Evolutionary conservation across 108 stramenopile species (phyloP).

Genomic region (Epithemia pelagica): DNA sequence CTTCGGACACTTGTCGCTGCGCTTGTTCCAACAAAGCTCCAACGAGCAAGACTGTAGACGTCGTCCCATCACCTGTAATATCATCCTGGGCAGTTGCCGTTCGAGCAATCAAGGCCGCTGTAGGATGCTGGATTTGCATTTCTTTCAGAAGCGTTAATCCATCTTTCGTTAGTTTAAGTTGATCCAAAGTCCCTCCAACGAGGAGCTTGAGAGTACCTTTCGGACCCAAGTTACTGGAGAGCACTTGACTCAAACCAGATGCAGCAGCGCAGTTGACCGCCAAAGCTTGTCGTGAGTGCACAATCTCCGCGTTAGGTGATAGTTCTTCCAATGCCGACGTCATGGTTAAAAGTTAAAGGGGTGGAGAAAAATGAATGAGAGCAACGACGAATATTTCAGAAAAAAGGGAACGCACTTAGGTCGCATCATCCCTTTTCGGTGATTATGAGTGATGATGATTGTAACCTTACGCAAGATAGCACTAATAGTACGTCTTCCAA

Average conservation of each 20-base stretch:
- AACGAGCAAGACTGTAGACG: conserved; percentile 90
- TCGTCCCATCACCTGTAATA: conserved; percentile 96
- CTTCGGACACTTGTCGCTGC: conserved; percentile 89
- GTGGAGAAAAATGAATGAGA: too few species aligned
- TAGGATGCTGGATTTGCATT: conserved; percentile 99
- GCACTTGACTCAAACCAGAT: conserved; percentile 84
- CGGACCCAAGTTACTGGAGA: conserved; percentile 94
- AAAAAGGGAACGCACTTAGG: too few species aligned
- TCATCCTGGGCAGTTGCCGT: conserved; percentile 97
- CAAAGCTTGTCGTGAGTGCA: conserved; percentile 82
- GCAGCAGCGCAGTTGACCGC: conserved; percentile 95
- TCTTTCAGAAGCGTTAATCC: conserved; percentile 97
- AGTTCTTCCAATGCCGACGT: conserved; percentile 18
- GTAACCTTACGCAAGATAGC: too few species aligned
- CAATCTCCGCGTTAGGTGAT: conserved; percentile 94
- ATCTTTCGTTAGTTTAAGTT: conserved; percentile 99
- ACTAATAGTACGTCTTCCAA: too few species aligned
- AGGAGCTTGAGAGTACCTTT: conserved; percentile 98
- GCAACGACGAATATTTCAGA: too few species aligned
- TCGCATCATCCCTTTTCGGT: too few species aligned
- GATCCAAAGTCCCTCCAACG: conserved; percentile 95
- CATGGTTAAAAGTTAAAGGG: too few species aligned
- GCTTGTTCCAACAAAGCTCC: conserved; percentile 97
- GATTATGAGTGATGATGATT: too few species aligned
- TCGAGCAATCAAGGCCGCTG: conserved; percentile 96